Base-by-base conservation (phyloP, 306 rosid species). In the Prunus davidiana region DNA sequence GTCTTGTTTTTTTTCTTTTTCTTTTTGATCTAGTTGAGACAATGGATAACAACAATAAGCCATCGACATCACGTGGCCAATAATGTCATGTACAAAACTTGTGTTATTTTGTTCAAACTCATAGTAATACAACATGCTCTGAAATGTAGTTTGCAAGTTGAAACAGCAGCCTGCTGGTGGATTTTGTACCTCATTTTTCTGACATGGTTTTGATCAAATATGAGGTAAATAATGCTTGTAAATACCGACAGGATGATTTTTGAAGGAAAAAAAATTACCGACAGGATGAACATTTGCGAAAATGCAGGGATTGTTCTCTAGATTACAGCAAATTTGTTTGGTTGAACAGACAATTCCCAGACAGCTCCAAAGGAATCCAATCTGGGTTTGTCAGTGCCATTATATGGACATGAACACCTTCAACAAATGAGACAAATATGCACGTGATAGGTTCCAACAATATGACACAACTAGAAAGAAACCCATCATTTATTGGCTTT, bases 11-110 rank as follows among this genome's bases (percentile, higher is more conserved):
- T 8, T 15, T 20, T 15, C 47, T 15, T 15, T 64, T 12, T 24
- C 4, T 60, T 0, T 0, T 15, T 16, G 28, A 56, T 52, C 18
- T 25, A 3, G 4, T 10, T 25, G 12, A 27, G 32, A 62, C 22
- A n/a, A 32, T 68, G 47, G 18, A 57, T 70, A 25, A 51, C 47
- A 74, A 62, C 25, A 77, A 69, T 74, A 41, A 64, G 56, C 28
- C 55, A 58, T 67, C 50, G 45, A 8, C 82, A 62, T 62, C 63
- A 54, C 18, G 41, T 60, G n/a, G 61, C 60, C 64, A 67, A 49
- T 54, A 41, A 32, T 46, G 13, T 22, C 43, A 34, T n/a, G 51
- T 24, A 60, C 8, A 60, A 56, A 14, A 72, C 64, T 49, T n/a
- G 5, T n/a, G 19, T 0, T 8, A 18, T 18, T 62, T 64, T 27